Conservation (phyloP, 768 basidiomycete species). For the Sutorius australiensis region DNA sequence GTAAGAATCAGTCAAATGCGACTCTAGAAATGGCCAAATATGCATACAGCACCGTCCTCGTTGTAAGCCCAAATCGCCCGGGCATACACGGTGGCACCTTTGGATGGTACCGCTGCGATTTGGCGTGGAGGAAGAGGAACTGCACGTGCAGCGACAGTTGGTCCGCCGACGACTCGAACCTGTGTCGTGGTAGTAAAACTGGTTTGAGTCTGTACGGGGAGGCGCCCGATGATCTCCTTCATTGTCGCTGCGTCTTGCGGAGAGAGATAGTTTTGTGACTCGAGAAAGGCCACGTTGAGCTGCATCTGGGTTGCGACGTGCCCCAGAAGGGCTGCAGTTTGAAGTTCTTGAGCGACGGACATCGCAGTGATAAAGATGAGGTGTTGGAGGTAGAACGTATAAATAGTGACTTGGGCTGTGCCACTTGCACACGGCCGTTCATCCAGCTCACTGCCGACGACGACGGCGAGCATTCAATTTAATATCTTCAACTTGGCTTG, state of each 20-base stretch:
- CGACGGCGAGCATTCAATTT: neutral
- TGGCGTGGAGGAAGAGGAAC: slow-evolving; percentile 19
- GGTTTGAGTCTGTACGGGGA: slow-evolving; percentile 30
- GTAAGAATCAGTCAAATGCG: slow-evolving; percentile 4
- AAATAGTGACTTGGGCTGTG: slow-evolving; percentile 20
- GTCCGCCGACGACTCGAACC: slow-evolving; percentile 3
- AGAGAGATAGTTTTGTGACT: slow-evolving; percentile 51
- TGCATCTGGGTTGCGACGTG: slow-evolving; percentile 58
- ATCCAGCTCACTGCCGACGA: neutral
- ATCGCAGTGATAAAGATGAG: slow-evolving; percentile 10
- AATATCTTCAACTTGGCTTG: neutral
- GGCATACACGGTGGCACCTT: slow-evolving; percentile 32
- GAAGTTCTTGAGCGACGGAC: slow-evolving; percentile 24
- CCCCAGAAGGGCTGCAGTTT: slow-evolving; percentile 46
- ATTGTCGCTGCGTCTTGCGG: slow-evolving; percentile 40
- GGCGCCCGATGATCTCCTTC: slow-evolving; percentile 45
- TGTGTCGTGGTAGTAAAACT: slow-evolving; percentile 12
- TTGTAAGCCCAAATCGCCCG: slow-evolving; percentile 68
- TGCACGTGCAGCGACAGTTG: slow-evolving; percentile 4
- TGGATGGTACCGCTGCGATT: slow-evolving; percentile 3
- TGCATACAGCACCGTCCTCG: slow-evolving; percentile 48
- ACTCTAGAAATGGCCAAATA: neutral
- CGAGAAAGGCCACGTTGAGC: slow-evolving; percentile 54
- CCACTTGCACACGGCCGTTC: neutral
- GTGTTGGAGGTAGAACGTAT: neutral